Evolutionary conservation across 345 rosid genomes (phyloP).

Genomic region (Ailanthus altissimus): DNA sequence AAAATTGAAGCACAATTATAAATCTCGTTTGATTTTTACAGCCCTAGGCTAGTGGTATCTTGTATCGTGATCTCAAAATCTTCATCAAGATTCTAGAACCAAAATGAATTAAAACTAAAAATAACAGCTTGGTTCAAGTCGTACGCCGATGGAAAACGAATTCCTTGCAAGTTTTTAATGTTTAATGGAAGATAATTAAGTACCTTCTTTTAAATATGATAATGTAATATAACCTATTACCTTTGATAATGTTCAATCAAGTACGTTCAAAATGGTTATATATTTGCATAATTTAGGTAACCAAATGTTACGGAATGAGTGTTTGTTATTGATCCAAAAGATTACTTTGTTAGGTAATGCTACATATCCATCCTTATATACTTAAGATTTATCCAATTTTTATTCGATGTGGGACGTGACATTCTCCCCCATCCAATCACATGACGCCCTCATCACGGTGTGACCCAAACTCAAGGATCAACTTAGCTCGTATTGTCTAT

Average conservation of each 20-base stretch:
- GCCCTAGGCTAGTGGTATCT: background rate
- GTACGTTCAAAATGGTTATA: background rate
- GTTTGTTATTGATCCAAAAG: too few relatives aligned
- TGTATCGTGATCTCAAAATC: too few relatives aligned
- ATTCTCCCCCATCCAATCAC: too few relatives aligned
- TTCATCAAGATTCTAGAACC: constrained; percentile 2
- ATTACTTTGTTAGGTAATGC: too few relatives aligned
- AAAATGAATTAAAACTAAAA: background rate
- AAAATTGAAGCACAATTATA: too few relatives aligned
- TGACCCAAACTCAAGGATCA: too few relatives aligned
- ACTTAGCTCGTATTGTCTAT: too few relatives aligned
- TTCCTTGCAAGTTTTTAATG: background rate
- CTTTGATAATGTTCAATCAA: background rate
- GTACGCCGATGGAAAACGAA: background rate
- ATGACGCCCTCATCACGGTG: too few relatives aligned
- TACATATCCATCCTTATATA: too few relatives aligned
- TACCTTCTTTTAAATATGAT: background rate
- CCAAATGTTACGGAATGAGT: too few relatives aligned
- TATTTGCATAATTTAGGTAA: background rate
- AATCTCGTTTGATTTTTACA: background rate
- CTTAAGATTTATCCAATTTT: too few relatives aligned
- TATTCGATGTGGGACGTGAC: too few relatives aligned
- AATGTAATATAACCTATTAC: background rate
- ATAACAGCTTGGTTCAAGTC: constrained; percentile 1
- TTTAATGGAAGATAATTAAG: background rate